phyloP scores from a whole-genome alignment of 139 green algal genomes.

The Desmodesmus armatus region DNA sequence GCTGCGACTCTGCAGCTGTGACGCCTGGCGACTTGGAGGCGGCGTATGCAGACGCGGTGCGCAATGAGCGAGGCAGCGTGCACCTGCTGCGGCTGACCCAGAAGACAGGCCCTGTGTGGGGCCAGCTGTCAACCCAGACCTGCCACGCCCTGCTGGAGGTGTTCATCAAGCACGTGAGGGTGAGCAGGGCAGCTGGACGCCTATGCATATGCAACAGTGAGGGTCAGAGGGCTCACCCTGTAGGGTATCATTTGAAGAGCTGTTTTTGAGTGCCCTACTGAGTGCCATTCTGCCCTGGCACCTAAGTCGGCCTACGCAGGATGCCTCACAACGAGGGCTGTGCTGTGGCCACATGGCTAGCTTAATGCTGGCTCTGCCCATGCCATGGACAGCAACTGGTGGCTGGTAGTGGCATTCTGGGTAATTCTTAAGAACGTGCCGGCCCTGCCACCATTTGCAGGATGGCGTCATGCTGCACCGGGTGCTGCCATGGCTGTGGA shows the following conservation, averaged over 20 bases:
- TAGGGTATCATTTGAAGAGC: too few species aligned
- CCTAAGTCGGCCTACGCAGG: too few species aligned
- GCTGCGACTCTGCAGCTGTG: not conserved
- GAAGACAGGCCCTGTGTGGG: conserved; percentile 50
- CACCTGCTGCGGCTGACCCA: conserved; percentile 51
- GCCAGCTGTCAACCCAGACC: conserved; percentile 39
- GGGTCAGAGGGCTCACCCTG: too few species aligned
- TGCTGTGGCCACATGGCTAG: too few species aligned
- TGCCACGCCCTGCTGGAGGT: conserved; percentile 44
- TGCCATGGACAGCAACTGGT: too few species aligned
- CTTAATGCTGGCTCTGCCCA: too few species aligned
- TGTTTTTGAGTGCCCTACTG: too few species aligned
- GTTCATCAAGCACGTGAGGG: conserved; percentile 41
- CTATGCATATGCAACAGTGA: too few species aligned
- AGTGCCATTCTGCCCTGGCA: too few species aligned
- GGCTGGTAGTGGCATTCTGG: too few species aligned
- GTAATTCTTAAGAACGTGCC: too few species aligned
- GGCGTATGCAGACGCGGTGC: conserved; percentile 51
- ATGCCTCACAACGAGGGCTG: too few species aligned
- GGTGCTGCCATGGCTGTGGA: conserved; percentile 63
- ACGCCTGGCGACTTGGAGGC: conserved; percentile 37
- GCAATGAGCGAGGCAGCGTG: conserved; percentile 33
- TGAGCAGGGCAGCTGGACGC: conserved; percentile 1
- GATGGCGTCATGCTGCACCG: conserved; percentile 52
- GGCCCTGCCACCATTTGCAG: conserved; percentile 37